Percentiles rank a stretch among this genome's conserved stretches.
phyloP scores from a whole-genome alignment of 176 grass and related monocot genomes.

The Eragrostis nindensis region DNA sequence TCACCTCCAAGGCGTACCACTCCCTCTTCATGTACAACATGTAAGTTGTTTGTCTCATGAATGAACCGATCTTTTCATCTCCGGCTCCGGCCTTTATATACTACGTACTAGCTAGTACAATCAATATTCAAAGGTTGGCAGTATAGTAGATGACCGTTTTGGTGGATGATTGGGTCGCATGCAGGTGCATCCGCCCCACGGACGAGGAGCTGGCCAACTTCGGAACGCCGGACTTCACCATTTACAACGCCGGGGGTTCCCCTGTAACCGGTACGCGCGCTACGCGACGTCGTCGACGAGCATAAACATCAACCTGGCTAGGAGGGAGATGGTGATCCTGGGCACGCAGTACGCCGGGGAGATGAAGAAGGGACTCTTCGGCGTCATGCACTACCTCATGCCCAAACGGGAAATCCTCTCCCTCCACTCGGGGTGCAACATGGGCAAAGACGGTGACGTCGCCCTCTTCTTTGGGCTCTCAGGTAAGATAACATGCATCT shows the following conservation, averaged over 20 bases:
- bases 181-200: conserved; percentile 97
- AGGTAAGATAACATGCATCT: conserved; percentile 78
- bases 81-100: too few species aligned
- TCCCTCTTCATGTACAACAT: conserved; percentile 99
- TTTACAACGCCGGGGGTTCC: conserved; percentile 99
- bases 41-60: conserved; percentile 64
- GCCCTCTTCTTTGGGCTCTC: conserved; percentile 99
- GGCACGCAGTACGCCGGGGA: conserved; percentile 99
- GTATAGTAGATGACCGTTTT: too few species aligned
- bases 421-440: conserved; percentile 96
- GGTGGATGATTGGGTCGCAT: too few species aligned
- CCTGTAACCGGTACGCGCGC: conserved; percentile 98
- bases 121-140: too few species aligned
- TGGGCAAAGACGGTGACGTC: conserved; percentile 94
- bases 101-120: too few species aligned
- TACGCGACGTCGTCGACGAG: conserved; percentile 99
- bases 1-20: conserved; percentile 95
- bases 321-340: conserved; percentile 99
- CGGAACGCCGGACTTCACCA: conserved; percentile 98
- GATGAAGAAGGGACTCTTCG: conserved; percentile 99
- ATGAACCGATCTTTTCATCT: too few species aligned
- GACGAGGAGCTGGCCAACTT: conserved; percentile 93
- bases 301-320: conserved; percentile 86
- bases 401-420: conserved; percentile 91
- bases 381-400: conserved; percentile 99